Percentiles rank a stretch among this genome's conserved stretches.
These are phyloP conservation scores for Penicillium pancosmium DNA, from an alignment of 495 filamentous ascomycete genomes.

Conservation along the genomic window DNA sequence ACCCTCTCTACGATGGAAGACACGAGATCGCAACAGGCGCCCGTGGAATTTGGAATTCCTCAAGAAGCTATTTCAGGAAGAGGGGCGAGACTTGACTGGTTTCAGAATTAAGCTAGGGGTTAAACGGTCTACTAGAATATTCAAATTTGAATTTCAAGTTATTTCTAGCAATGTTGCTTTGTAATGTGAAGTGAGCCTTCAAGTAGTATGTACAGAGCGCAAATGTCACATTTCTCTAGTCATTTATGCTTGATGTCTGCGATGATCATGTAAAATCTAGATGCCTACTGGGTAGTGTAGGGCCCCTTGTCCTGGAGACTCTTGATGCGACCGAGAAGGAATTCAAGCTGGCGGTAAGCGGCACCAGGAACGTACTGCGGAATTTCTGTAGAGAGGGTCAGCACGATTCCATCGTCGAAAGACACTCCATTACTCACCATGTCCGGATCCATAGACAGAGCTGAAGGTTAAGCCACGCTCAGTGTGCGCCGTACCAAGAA, in stretches of 20 bases:
- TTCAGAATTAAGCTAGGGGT: too few species aligned
- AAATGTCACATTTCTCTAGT: not conserved
- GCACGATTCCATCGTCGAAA: not conserved
- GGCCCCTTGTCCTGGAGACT: conserved; percentile 36
- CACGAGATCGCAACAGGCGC: conserved; percentile 31
- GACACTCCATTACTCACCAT: conserved; percentile 45
- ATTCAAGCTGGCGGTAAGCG: conserved; percentile 70
- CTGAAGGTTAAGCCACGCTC: conserved; percentile 73
- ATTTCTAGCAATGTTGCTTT: too few species aligned
- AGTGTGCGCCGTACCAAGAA: conserved; percentile 61
- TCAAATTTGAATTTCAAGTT: too few species aligned
- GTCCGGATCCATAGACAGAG: conserved; percentile 59
- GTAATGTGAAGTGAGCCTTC: not conserved
- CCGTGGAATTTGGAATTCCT: conserved; percentile 31
- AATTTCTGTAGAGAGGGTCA: conserved; percentile 28
- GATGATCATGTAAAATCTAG: not conserved
- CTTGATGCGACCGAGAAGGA: conserved; percentile 62
- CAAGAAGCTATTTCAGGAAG: conserved; percentile 4
- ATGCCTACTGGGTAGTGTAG: conserved; percentile 33
- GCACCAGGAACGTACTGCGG: conserved; percentile 66
- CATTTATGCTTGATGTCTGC: not conserved
- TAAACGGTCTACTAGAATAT: too few species aligned
- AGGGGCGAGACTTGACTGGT: not conserved
- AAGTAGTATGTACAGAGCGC: not conserved
- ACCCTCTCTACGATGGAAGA: conserved; percentile 51